These are phyloP conservation scores for Colletotrichum australisinense DNA, from an alignment of 2,329 filamentous ascomycete genomes.

Conservation along the genomic window DNA sequence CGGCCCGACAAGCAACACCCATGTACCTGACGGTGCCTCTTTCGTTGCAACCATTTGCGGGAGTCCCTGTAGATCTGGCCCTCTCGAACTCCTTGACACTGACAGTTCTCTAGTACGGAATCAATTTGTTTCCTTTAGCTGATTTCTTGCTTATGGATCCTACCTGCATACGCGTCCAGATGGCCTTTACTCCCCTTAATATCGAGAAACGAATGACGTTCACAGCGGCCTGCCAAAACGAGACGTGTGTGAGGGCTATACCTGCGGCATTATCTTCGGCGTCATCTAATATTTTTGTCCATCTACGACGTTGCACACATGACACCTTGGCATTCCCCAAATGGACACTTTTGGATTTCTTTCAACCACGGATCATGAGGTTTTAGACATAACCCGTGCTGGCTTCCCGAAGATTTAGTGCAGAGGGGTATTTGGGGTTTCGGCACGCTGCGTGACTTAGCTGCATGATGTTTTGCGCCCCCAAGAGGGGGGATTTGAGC, in stretches of 20 bases:
- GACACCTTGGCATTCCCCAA: neutral
- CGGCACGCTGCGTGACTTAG: neutral
- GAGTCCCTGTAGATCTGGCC: neutral
- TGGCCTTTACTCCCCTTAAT: neutral
- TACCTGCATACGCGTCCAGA: neutral
- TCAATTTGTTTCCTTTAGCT: neutral
- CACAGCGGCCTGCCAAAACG: neutral
- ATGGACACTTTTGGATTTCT: no score
- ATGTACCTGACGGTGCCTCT: neutral
- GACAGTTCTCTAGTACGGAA: neutral
- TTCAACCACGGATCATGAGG: no score
- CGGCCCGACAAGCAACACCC: neutral
- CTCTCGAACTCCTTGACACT: neutral
- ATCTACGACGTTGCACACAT: neutral
- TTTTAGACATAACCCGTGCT: neutral
- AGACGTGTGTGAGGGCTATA: no score
- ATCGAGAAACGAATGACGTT: neutral
- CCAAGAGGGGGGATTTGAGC: neutral
- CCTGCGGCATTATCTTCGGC: neutral
- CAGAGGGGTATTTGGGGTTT: neutral
- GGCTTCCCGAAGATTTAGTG: neutral
- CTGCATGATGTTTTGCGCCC: neutral
- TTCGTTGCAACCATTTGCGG: neutral
- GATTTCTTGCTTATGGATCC: neutral
- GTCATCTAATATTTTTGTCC: neutral